These are phyloP conservation scores for Paramecium pentaurelia DNA, from an alignment of 73 alveolate species.

Conservation along the genomic window DNA sequence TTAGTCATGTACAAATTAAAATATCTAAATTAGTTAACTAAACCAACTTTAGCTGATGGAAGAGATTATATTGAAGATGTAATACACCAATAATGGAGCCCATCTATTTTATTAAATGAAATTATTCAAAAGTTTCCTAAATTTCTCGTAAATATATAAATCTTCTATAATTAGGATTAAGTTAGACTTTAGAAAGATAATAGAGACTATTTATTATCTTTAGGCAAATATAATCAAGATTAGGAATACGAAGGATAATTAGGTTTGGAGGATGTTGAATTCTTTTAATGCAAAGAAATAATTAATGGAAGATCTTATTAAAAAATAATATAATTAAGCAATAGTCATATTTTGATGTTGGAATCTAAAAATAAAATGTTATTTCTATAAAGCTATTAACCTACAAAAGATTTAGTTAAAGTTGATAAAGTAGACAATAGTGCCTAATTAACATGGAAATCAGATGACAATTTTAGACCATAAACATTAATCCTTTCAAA, in stretches of 20 bases:
- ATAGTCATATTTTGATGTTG: not conserved
- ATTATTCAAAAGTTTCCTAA: not conserved
- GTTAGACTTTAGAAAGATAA: not conserved
- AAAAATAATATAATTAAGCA: not conserved
- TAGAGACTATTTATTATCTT: not conserved
- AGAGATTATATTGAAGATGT: conserved; percentile 37
- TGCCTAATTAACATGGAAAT: not conserved
- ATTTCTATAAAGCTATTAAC: not conserved
- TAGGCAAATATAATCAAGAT: not conserved
- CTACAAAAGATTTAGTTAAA: not conserved
- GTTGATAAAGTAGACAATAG: not conserved
- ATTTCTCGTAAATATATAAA: not conserved
- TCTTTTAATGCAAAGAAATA: not conserved
- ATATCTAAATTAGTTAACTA: not conserved
- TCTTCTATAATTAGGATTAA: not conserved
- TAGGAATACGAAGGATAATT: not conserved
- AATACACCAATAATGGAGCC: conserved; percentile 16
- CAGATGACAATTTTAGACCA: not conserved
- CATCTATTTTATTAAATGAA: conserved; percentile 15
- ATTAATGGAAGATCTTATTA: not conserved
- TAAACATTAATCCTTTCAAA: not conserved
- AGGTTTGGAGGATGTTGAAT: conserved; percentile 30
- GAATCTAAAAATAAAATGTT: not conserved
- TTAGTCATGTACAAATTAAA: conserved; percentile 17
- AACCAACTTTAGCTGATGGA: conserved; percentile 40